phyloP scores from a whole-genome alignment of 257 asterid species.

The Dorcoceras hygrometricum region DNA sequence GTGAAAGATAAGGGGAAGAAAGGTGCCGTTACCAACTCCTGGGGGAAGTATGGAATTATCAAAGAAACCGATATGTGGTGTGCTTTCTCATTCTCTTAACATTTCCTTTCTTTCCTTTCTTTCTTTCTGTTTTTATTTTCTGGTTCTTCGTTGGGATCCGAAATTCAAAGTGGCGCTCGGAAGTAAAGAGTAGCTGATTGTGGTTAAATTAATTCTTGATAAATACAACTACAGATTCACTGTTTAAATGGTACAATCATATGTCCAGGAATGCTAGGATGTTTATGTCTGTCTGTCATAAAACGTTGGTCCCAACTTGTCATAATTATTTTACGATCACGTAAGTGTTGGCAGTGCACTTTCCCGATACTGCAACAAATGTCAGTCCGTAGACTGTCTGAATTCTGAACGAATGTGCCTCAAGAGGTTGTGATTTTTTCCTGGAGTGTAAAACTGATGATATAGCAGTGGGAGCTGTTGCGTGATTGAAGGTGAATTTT shows the following conservation, averaged over 20 bases:
- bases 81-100: slow-evolving; percentile 11
- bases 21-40: slow-evolving; percentile 73
- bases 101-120: background rate
- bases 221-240: background rate
- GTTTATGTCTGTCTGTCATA: background rate
- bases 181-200: background rate
- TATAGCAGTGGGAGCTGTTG: background rate
- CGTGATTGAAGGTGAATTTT: background rate
- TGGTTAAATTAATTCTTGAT: background rate
- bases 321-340: background rate
- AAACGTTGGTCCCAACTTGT: background rate
- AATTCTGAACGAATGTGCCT: background rate
- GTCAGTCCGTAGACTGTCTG: background rate
- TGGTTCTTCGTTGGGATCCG: background rate
- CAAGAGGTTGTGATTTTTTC: background rate
- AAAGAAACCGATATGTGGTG: slow-evolving; percentile 99
- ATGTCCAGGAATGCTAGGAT: background rate
- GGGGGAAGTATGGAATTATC: slow-evolving; percentile 97
- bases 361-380: background rate
- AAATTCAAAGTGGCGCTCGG: background rate
- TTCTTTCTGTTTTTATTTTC: background rate
- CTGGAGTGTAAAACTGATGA: background rate
- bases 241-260: background rate
- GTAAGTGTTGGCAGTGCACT: background rate
- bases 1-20: slow-evolving; percentile 37